Evolutionary conservation across 2,329 filamentous ascomycete species (phyloP).

Genomic region (Exophiala oligosperma): DNA sequence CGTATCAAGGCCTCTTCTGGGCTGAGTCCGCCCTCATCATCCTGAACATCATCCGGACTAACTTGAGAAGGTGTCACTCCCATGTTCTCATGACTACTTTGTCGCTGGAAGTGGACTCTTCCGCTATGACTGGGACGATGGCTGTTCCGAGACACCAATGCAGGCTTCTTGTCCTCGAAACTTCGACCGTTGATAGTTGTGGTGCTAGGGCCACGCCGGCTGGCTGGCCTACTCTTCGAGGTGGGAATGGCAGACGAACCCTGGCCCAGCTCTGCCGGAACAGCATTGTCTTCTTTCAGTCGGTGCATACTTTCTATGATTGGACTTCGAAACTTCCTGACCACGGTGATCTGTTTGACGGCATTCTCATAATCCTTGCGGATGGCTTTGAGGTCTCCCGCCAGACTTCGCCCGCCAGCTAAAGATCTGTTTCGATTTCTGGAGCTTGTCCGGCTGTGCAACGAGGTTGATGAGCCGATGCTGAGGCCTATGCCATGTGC

Average conservation of each 20-base stretch:
- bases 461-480: constrained; percentile 23
- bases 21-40: constrained; percentile 25
- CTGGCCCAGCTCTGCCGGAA: constrained; percentile 16
- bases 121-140: constrained; percentile 7
- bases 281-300: constrained; percentile 27
- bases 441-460: constrained; percentile 33
- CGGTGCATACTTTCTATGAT: constrained; percentile 45
- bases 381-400: constrained; percentile 34
- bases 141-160: constrained; percentile 9
- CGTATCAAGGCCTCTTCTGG: constrained; percentile 28
- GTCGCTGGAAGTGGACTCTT: constrained; percentile 28
- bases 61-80: constrained; percentile 27
- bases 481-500: constrained; percentile 37
- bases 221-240: constrained; percentile 24
- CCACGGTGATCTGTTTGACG: constrained; percentile 44
- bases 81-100: constrained; percentile 31
- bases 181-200: constrained; percentile 19
- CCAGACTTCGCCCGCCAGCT: constrained; percentile 14
- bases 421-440: constrained; percentile 25
- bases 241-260: constrained; percentile 1
- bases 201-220: constrained; percentile 21
- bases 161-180: constrained; percentile 20
- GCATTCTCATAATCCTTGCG: constrained; percentile 47
- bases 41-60: constrained; percentile 22
- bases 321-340: constrained; percentile 47